Evolutionary conservation across 2,329 filamentous ascomycete species (phyloP), one percentile per base, ranked within the genome.

Genomic region (Fusarium anthophilum): DNA sequence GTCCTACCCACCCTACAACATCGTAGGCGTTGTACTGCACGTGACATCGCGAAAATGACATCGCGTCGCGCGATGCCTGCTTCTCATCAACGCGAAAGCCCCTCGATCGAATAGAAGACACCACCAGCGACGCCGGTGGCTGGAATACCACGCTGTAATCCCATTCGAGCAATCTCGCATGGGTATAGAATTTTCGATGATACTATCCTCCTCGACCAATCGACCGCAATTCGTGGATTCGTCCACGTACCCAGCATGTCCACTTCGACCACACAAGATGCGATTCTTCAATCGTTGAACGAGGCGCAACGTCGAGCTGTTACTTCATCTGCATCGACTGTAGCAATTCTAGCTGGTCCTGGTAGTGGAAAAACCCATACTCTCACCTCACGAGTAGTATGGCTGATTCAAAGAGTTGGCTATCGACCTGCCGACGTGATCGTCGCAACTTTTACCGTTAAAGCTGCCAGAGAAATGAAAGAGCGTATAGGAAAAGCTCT

Each of bases 381-480:
- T 2, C 87, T 99, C 61, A 98, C 95, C 0, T 94, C 95, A 50
- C 93, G 96, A 71, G 94, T 98, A 66, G 95, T 95, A 77, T 97
- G 96, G 87, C 90, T 98, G 37, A 89, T 98, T 61, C 89, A 92
- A 57, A 87, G 93, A 77, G 85, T 90, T 76, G 90, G 91, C 47
- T 90, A 94, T 76, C 89, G 90, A 64, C 96, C 96, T 78, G 91
- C 93, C 84, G 94, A 98, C 84, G 91, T 98, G 78, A 91, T 99
- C 68, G 96, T 98, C 68, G 96, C 96, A 70, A 98, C 96, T 0
- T 99, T 99, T 80, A 99, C 96, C 5, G 95, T 98, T 81, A 98
- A 98, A 82, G 95, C 96, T 2, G 94, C 95, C 24, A 90, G 86
- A 24, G 96, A 98, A 84, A 99, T 99, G 96, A 94, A 95, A 78